Evolutionary conservation across 495 filamentous ascomycete species (phyloP).

Genomic region (Lasiosphaeris hirsuta): DNA sequence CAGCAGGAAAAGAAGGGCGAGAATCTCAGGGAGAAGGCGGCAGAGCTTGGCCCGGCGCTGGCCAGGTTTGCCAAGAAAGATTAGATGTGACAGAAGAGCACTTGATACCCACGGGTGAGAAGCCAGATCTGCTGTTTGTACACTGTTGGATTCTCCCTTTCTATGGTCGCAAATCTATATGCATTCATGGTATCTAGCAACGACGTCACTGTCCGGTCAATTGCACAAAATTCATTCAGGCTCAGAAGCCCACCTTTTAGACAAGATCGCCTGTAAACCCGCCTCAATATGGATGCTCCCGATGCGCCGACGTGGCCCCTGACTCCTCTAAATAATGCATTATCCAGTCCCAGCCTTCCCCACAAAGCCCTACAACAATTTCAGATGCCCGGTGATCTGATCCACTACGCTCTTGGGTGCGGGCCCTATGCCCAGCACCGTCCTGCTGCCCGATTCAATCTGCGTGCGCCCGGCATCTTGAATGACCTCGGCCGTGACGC

Average conservation of each 20-base stretch:
- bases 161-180: neutral
- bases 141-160: neutral
- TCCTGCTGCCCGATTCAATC: conserved; percentile 88
- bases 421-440: conserved; percentile 84
- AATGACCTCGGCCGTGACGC: conserved; percentile 82
- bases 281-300: no score
- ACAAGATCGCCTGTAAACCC: no score
- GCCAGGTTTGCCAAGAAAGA: conserved; percentile 47
- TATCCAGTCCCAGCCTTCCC: no score
- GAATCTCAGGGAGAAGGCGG: conserved; percentile 41
- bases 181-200: no score
- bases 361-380: conserved; percentile 64
- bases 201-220: no score
- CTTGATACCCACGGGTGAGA: conserved; percentile 27
- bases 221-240: no score
- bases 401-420: conserved; percentile 86
- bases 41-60: conserved; percentile 45
- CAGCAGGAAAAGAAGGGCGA: conserved; percentile 38
- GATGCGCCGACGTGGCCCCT: no score
- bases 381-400: conserved; percentile 80
- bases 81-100: conserved; percentile 25
- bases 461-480: conserved; percentile 96
- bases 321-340: no score
- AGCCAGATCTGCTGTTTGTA: neutral
- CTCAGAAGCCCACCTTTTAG: no score